Evolutionary conservation across 2,329 filamentous ascomycete species (phyloP).

Genomic region (Purpureocillium lavendulum): DNA sequence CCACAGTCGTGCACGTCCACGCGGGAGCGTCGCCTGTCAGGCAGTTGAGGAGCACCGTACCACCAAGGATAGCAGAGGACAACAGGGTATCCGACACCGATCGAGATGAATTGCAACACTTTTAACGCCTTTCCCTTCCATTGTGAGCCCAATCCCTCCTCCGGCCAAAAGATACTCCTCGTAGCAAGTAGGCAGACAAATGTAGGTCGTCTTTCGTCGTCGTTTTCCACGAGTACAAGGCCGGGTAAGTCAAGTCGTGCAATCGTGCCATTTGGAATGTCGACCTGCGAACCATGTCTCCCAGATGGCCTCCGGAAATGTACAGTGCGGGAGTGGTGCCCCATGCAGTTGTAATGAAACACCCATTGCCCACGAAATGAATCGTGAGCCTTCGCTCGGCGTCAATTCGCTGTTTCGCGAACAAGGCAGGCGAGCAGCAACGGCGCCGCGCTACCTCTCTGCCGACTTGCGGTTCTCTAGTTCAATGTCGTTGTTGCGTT

Average conservation of each 20-base stretch:
- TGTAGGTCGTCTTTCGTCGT: too few species aligned
- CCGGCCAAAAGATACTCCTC: too few species aligned
- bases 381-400: conserved; percentile 1
- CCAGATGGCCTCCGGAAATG: conserved; percentile 5
- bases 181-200: too few species aligned
- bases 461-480: conserved; percentile 38
- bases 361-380: background rate
- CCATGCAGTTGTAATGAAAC: background rate
- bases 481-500: conserved; percentile 37
- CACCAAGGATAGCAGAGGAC: background rate
- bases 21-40: too few species aligned
- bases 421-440: conserved; percentile 6
- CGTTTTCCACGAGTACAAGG: too few species aligned
- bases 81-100: too few species aligned
- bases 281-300: conserved; percentile 7
- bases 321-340: conserved; percentile 3
- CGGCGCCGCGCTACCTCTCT: conserved; percentile 21
- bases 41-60: too few species aligned
- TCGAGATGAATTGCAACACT: too few species aligned
- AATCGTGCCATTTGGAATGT: background rate
- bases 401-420: conserved; percentile 5
- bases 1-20: too few species aligned
- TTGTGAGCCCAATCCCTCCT: too few species aligned
- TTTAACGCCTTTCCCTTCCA: too few species aligned
- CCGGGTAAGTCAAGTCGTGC: background rate